Evolutionary conservation across 805 yeast genomes (phyloP).

Genomic region (Nadsonia fulvescens): DNA sequence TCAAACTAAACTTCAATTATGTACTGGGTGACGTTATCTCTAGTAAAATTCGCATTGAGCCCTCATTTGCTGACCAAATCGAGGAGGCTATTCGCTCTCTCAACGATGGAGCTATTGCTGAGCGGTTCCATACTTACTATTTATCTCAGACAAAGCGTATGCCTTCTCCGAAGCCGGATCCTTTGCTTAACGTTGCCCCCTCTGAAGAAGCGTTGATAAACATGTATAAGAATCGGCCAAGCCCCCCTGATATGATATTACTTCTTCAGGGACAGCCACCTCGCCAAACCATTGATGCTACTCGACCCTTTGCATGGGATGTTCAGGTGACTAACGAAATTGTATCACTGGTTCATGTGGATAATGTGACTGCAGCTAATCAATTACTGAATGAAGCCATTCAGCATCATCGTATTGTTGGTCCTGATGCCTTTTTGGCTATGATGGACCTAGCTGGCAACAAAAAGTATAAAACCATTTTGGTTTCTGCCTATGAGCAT

Average conservation of each 20-base stretch:
- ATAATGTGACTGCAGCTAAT: slow-evolving; percentile 8
- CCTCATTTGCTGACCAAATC: background rate
- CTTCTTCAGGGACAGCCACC: no score
- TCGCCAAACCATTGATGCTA: no score
- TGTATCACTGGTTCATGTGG: no score
- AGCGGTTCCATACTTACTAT: no score
- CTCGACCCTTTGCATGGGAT: no score
- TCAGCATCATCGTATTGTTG: slow-evolving; percentile 5
- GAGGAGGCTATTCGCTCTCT: slow-evolving; percentile 2
- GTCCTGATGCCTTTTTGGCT: slow-evolving; percentile 10
- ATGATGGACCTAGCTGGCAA: slow-evolving; percentile 9
- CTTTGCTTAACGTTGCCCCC: slow-evolving; percentile 2
- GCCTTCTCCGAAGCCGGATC: no score
- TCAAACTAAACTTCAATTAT: slow-evolving; percentile 5
- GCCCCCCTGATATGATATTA: no score
- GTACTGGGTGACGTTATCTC: slow-evolving; percentile 8
- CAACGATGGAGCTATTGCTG: no score
- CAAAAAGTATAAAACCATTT: slow-evolving; percentile 1
- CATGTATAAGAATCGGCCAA: no score
- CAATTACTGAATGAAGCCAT: slow-evolving; percentile 8
- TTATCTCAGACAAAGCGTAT: no score
- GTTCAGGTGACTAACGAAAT: no score
- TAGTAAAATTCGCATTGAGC: background rate
- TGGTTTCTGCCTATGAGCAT: slow-evolving; percentile 7
- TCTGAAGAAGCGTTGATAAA: no score